Base-by-base conservation (phyloP, 2,329 filamentous ascomycete species). In the Monosporascus sp. region DNA sequence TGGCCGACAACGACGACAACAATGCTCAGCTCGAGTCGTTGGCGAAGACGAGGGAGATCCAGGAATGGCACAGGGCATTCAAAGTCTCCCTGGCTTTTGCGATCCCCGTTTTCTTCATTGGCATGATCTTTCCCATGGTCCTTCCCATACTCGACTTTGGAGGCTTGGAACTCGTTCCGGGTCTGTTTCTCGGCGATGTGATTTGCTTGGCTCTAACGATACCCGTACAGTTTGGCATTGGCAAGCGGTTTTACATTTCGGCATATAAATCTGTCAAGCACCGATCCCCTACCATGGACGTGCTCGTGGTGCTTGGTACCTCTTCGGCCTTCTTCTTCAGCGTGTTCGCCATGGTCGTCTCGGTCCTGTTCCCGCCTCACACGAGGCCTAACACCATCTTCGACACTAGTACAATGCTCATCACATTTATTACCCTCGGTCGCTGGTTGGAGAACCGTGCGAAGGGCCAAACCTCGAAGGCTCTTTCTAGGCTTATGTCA, bases 251-350 rank as follows among this genome's bases (percentile, higher is more conserved):
- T 69, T 99, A 99, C 68, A 70, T 87, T 54, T 94, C 91, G 26
- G 92, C 93, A n/a, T 97, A 83, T 74, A 96, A 95, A 69, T 96
- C 91, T 1, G 70, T 99, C 62, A 91, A 88, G 71, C 94, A 99
- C 69, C 83, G 85, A 20, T 89, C 92, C 5, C 93, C 94, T 0
- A 99, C 94, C 1, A 99, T 99, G 94, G 94, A 99, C 68, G 94
- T 97, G 1, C 79, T 99, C 22, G 89, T 99, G 51, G 89, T 96
- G 54, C 76, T 99, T 19, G 94, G 94, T 50, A 99, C 94, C 7
- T 96, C 92, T 0, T 88, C 91, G 22, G 94, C 94, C 20, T 99
- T 97, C 75, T 94, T 96, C 72, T 99, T 97, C 74, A 97, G 93
- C 69, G 74, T 91, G 61, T 84, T 89, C 48, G 84, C 91, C 17